Evolutionary conservation across 257 asterid species (phyloP), one percentile per base, ranked within the genome.

Genomic region (Cordia subcordata): DNA sequence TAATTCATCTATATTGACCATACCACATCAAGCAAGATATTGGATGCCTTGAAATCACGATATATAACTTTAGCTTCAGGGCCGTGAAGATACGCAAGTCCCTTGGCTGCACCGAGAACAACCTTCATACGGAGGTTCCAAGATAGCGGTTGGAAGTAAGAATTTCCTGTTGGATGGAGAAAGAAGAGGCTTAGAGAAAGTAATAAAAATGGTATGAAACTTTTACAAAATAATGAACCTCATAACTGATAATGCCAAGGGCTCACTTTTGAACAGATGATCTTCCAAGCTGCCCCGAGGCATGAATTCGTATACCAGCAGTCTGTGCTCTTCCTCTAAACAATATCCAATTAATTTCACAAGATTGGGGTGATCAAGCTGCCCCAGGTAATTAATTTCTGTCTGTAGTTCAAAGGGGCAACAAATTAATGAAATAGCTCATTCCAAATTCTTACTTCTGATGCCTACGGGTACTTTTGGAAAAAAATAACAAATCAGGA

Each of bases 241-340:
- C 49, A 42, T 1, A 42, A 42, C 47, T 52, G 57, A 44, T 32
- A 60, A 60, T 14, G 13, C 21, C 59, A 27, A 51, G 13, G 38
- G 70, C 83, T 64, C 68, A 77, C 83, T 77, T 66, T 73, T 49
- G 66, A 77, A 77, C 35, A 77, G 68, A 70, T 77, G 83, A 67
- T 77, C 70, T 50, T 77, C 83, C 75, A 77, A 60, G 63, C 83
- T 77, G 18, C 83, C 80, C 46, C 70, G 52, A 9, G 80, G 71
- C 83, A 77, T 77, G 69, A 77, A 77, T 62, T 77, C 83, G 11
- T 77, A 77, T 1, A 77, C 83, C 49, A 77, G 58, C 46, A 77
- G 68, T 37, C 83, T 60, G 32, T 77, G 83, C 11, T 77, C 83
- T 23, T 77, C 83, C 52, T 77, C 82, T 17, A 77, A 69, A 66